Conservation (phyloP, 345 rosid genomes). For the Linum usitatissimum region DNA sequence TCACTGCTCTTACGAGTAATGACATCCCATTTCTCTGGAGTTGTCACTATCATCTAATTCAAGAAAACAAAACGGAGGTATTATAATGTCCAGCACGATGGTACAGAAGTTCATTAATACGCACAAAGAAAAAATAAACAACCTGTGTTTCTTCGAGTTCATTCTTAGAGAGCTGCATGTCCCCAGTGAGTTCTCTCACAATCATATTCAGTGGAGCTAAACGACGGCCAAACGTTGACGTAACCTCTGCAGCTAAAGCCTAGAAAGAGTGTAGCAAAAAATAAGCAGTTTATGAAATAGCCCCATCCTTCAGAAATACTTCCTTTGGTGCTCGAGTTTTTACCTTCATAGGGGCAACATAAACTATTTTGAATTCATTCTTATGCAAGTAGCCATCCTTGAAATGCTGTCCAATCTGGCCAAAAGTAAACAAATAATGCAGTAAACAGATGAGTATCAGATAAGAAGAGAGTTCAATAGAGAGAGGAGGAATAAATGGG, state of each 20-base stretch:
- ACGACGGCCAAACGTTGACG: conserved; percentile 80
- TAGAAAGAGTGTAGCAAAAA: conserved; percentile 27
- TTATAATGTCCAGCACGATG: conserved; percentile 11
- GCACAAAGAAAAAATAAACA: conserved; percentile 13
- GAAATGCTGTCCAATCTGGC: conserved; percentile 90
- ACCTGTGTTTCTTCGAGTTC: conserved; percentile 98
- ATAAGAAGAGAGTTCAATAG: background rate
- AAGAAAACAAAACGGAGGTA: conserved; percentile 10
- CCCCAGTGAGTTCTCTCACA: conserved; percentile 97
- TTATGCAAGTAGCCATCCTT: conserved; percentile 90
- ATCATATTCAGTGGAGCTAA: conserved; percentile 78
- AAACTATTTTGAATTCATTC: conserved; percentile 90
- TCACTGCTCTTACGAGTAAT: conserved; percentile 99
- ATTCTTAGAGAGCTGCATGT: conserved; percentile 86
- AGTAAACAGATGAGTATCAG: background rate
- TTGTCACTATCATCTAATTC: conserved; percentile 93
- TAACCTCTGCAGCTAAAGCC: conserved; percentile 98
- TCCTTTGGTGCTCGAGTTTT: background rate
- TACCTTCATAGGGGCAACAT: conserved; percentile 99
- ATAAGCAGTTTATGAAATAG: conserved; percentile 3
- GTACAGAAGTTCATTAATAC: conserved; percentile 6
- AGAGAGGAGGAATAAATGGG: background rate
- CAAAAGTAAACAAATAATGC: conserved; percentile 11
- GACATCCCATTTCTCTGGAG: conserved; percentile 99
- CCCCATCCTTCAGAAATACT: background rate